Evolutionary conservation across 192 early-diverging fungal genomes (phyloP).

Genomic region (Nowakowskiella sp.): DNA sequence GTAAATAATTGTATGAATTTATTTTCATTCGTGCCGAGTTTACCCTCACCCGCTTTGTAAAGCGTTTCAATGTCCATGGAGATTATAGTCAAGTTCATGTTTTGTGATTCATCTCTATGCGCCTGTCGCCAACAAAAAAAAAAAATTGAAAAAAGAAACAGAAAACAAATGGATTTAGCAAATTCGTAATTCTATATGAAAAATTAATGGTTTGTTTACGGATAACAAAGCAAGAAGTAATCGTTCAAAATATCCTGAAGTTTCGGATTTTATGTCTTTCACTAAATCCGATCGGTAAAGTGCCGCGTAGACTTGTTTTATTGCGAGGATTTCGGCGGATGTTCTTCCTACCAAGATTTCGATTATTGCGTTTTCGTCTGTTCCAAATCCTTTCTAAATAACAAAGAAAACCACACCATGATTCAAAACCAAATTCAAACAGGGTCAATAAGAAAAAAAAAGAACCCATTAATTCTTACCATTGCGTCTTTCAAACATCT

Average conservation of each 20-base stretch:
- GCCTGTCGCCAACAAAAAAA: slow-evolving; percentile 3
- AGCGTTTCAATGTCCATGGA: slow-evolving; percentile 31
- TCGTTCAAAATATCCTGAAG: slow-evolving; percentile 21
- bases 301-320: slow-evolving; percentile 25
- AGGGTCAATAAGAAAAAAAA: too few relatives aligned
- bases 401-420: neutral
- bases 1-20: slow-evolving; percentile 30
- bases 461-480: too few relatives aligned
- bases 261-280: slow-evolving; percentile 19
- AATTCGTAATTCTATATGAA: too few relatives aligned
- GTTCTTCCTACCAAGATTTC: slow-evolving; percentile 44
- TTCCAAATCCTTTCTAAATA: slow-evolving; percentile 20
- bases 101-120: slow-evolving; percentile 27
- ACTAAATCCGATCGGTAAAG: slow-evolving; percentile 22
- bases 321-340: slow-evolving; percentile 34
- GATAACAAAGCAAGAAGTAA: slow-evolving; percentile 23
- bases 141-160: neutral
- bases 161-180: neutral
- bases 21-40: slow-evolving; percentile 36
- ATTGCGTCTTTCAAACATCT: too few relatives aligned
- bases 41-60: slow-evolving; percentile 37
- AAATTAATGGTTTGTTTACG: slow-evolving; percentile 1
- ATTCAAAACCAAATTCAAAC: too few relatives aligned
- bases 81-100: too few relatives aligned
- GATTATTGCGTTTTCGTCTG: slow-evolving; percentile 37